A percentile compares a stretch with the other conserved stretches of the same genome.
Conservation (phyloP, 352 stramenopile species). For the Globisporangium recalcitrans region DNA sequence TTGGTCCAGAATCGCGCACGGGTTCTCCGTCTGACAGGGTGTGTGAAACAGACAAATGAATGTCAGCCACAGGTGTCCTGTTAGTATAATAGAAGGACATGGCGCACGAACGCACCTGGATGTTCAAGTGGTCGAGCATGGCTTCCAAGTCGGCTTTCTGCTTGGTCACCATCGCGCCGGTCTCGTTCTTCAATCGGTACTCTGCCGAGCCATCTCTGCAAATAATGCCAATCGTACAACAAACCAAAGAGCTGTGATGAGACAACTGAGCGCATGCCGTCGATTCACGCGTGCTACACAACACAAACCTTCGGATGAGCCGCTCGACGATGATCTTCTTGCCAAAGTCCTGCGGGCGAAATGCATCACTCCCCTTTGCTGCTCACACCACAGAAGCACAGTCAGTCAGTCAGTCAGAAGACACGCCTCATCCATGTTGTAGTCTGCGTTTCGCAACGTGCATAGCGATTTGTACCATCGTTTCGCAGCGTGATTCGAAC, state of each 20-base stretch:
- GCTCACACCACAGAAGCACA: background rate
- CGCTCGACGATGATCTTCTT: constrained; percentile 92
- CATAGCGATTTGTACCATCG: constrained; percentile 27
- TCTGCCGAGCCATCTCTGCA: constrained; percentile 63
- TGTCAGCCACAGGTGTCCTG: too few relatives aligned
- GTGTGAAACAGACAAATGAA: background rate
- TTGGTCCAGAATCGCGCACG: constrained; percentile 95
- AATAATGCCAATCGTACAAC: background rate
- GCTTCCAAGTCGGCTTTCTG: constrained; percentile 90
- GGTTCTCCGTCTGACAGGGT: constrained; percentile 88
- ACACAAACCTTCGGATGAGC: constrained; percentile 65
- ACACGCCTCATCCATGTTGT: background rate
- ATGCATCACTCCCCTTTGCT: constrained; percentile 82
- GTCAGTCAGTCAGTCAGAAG: background rate
- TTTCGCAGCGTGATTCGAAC: constrained; percentile 94
- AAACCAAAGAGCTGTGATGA: background rate
- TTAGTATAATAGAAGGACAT: background rate
- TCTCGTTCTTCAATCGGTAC: constrained; percentile 65
- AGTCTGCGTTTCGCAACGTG: too few relatives aligned
- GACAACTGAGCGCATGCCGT: background rate
- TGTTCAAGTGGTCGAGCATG: constrained; percentile 93
- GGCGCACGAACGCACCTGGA: constrained; percentile 31
- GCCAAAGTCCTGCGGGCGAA: constrained; percentile 88
- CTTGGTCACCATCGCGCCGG: constrained; percentile 61
- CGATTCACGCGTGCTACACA: background rate